phyloP scores from a whole-genome alignment of 352 stramenopile genomes.

The Paralagenidium karlingii region DNA sequence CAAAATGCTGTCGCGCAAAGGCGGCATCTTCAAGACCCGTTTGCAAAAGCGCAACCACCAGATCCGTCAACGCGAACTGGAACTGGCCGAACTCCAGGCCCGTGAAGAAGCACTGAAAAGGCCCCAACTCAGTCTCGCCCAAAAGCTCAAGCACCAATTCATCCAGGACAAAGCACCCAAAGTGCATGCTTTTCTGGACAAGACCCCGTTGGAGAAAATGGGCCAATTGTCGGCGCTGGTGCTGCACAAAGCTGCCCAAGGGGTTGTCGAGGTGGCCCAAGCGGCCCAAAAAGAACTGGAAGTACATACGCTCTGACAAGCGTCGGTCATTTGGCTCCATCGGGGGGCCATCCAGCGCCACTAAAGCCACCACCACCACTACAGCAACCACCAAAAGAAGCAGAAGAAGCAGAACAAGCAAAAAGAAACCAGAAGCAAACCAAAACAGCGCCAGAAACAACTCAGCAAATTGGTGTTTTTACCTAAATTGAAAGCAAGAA shows the following conservation, averaged over 20 bases:
- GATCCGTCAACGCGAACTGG: constrained; percentile 31
- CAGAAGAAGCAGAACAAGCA: no score
- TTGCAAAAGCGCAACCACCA: constrained; percentile 24
- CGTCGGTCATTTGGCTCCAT: no score
- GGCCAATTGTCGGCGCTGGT: constrained; percentile 28
- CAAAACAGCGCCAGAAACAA: no score
- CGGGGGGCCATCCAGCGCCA: no score
- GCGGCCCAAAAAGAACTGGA: constrained; percentile 57
- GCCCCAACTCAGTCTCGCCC: constrained; percentile 20
- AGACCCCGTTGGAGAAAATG: constrained; percentile 36
- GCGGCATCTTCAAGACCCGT: constrained; percentile 21
- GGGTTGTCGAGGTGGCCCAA: constrained; percentile 12
- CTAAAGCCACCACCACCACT: no score
- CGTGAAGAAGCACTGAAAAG: constrained; percentile 23
- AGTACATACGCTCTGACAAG: constrained; percentile 47
- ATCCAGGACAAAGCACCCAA: constrained; percentile 27
- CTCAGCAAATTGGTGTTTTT: no score
- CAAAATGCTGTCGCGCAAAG: constrained; percentile 37
- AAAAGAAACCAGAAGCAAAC: no score
- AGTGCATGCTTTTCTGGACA: constrained; percentile 35
- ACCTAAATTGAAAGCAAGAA: no score
- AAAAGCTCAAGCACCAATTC: constrained; percentile 40
- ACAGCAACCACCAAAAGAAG: no score
- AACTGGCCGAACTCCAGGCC: constrained; percentile 24
- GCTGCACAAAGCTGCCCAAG: constrained; percentile 15